Conservation (phyloP, 2,329 filamentous ascomycete species). For the Penicillium sp. region DNA sequence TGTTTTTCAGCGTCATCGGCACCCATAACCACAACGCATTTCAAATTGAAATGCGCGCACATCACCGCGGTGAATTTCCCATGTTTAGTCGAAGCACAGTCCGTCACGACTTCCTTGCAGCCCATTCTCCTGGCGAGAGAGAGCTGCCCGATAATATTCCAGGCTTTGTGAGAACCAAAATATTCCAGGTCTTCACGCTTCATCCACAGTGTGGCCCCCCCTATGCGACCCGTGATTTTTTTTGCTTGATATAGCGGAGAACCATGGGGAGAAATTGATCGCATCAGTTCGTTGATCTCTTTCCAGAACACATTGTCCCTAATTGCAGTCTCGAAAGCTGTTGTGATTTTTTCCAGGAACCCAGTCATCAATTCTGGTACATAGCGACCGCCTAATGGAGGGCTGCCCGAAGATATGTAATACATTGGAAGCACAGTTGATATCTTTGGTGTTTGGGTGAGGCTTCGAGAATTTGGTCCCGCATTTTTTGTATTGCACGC, state of each 20-base stretch:
- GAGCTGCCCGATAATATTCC: slow-evolving; percentile 21
- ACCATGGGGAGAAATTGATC: slow-evolving; percentile 1
- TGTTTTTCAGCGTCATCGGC: slow-evolving; percentile 18
- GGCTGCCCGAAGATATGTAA: too few species aligned
- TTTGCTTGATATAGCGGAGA: slow-evolving; percentile 17
- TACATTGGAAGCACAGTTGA: too few species aligned
- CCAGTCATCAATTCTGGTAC: slow-evolving; percentile 24
- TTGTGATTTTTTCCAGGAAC: slow-evolving; percentile 21
- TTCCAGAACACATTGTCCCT: slow-evolving; percentile 23
- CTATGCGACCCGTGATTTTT: slow-evolving; percentile 13
- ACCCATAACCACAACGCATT: slow-evolving; percentile 19
- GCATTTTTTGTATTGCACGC: too few species aligned
- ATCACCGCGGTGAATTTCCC: slow-evolving; percentile 19
- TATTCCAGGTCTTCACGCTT: slow-evolving; percentile 21
- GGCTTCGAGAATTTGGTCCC: too few species aligned
- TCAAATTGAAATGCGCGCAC: slow-evolving; percentile 17
- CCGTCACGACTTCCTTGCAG: slow-evolving; percentile 18
- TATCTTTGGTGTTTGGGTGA: too few species aligned
- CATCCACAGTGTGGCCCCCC: slow-evolving; percentile 22
- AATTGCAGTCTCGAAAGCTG: slow-evolving; percentile 19
- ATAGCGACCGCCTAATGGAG: slow-evolving; percentile 22
- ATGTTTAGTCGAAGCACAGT: slow-evolving; percentile 23
- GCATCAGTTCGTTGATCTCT: slow-evolving; percentile 19
- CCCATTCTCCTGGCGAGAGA: slow-evolving; percentile 20
- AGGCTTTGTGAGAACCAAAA: slow-evolving; percentile 21